Conservation (phyloP, 1,139 yeast species). For the Blastobotrys aristatus region DNA sequence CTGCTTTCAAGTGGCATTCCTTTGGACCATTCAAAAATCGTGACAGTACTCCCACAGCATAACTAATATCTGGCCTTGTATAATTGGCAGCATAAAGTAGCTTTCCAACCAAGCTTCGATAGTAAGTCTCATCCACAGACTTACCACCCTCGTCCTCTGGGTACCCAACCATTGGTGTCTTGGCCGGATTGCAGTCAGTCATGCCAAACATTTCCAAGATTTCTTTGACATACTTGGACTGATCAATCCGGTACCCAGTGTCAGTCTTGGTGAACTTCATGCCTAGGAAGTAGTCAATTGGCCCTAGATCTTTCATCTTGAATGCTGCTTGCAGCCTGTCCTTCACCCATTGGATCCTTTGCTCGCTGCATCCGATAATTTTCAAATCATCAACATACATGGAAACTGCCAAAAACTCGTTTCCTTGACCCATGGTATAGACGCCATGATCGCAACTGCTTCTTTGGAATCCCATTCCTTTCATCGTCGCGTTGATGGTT, state of each 20-base stretch:
- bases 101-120: slow-evolving; percentile 1
- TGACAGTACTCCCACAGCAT: background rate
- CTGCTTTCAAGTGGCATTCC: background rate
- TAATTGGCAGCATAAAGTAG: background rate
- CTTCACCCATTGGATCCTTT: background rate
- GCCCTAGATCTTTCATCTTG: slow-evolving; percentile 1
- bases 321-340: background rate
- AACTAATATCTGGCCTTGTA: background rate
- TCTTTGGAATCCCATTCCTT: background rate
- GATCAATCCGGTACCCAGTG: background rate
- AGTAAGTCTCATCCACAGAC: background rate
- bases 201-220: background rate
- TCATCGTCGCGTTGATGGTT: background rate
- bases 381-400: slow-evolving; percentile 7
- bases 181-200: background rate
- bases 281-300: background rate
- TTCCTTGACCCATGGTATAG: background rate
- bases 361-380: too few relatives aligned
- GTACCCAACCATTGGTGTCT: background rate
- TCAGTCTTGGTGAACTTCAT: background rate
- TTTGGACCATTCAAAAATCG: background rate
- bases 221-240: background rate
- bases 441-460: background rate
- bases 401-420: background rate
- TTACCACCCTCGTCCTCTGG: background rate